Evolutionary conservation across 2,329 filamentous ascomycete genomes (phyloP).

Genomic region (Penicillium hordei): DNA sequence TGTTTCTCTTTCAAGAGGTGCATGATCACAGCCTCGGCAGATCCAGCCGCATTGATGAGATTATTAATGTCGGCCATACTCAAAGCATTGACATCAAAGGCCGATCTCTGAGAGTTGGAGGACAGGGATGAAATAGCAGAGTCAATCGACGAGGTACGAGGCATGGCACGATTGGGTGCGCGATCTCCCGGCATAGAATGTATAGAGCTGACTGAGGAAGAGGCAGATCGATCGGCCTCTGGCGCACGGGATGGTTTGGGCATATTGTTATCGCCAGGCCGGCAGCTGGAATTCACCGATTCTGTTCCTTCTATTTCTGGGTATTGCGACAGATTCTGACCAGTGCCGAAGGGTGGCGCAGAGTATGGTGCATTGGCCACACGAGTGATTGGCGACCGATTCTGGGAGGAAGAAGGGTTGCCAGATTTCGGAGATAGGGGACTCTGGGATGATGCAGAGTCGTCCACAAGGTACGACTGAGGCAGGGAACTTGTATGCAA

Average conservation of each 20-base stretch:
- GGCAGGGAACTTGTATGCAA: constrained; percentile 32
- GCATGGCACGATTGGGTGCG: constrained; percentile 43
- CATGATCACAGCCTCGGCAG: constrained; percentile 82
- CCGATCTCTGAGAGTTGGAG: constrained; percentile 57
- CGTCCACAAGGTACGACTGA: constrained; percentile 21
- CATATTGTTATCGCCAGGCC: constrained; percentile 24
- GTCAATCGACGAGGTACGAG: constrained; percentile 85
- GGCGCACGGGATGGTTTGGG: constrained; percentile 29
- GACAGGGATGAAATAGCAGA: constrained; percentile 83
- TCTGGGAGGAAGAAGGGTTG: constrained; percentile 24
- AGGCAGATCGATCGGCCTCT: constrained; percentile 30
- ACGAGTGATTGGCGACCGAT: constrained; percentile 22
- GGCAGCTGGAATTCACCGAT: constrained; percentile 22
- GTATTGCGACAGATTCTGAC: constrained; percentile 20
- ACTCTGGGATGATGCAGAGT: constrained; percentile 27
- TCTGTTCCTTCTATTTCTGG: constrained; percentile 21
- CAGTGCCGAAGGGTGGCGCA: constrained; percentile 25
- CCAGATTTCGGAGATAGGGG: constrained; percentile 28
- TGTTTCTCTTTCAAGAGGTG: constrained; percentile 90
- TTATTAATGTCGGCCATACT: constrained; percentile 72
- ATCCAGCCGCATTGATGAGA: constrained; percentile 80
- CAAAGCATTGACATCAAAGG: constrained; percentile 57
- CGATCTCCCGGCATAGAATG: constrained; percentile 33
- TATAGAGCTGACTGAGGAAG: constrained; percentile 34
- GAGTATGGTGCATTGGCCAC: constrained; percentile 34